Evolutionary conservation across 23 red algal species (phyloP).

Genomic region (Gracilaria caudata): DNA sequence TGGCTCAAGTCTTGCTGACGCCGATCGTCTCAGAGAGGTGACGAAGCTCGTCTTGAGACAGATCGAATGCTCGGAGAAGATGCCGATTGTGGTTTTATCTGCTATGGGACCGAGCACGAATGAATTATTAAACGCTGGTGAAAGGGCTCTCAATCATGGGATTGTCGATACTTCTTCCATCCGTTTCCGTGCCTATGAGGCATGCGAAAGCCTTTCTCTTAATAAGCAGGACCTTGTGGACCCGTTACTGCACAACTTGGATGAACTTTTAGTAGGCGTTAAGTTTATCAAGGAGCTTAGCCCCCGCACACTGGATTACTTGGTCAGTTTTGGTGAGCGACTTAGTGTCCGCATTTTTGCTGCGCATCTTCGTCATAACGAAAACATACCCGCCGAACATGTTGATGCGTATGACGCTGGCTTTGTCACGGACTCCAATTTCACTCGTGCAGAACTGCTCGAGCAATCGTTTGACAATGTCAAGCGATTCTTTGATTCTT

Average conservation of each 20-base stretch:
- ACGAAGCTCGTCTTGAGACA: conserved; percentile 84
- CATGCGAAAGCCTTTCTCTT: conserved; percentile 84
- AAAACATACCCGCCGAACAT: conserved; percentile 67
- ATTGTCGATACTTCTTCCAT: conserved; percentile 90
- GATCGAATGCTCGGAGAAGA: conserved; percentile 55
- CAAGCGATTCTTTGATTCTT: conserved; percentile 60
- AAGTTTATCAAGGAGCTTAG: conserved; percentile 98
- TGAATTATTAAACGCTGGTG: conserved; percentile 87
- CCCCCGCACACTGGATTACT: conserved; percentile 86
- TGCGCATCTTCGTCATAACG: conserved; percentile 84
- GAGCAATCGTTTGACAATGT: conserved; percentile 66
- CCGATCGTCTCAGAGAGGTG: conserved; percentile 85
- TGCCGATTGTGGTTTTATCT: conserved; percentile 92
- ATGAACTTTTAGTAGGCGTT: conserved; percentile 94
- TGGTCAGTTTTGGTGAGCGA: conserved; percentile 94
- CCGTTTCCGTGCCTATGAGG: conserved; percentile 87
- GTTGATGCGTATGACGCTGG: conserved; percentile 95
- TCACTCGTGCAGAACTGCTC: conserved; percentile 86
- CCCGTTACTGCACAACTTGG: conserved; percentile 89
- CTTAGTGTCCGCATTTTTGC: conserved; percentile 94
- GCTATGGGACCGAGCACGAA: conserved; percentile 96
- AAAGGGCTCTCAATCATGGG: conserved; percentile 73
- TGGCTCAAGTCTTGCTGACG: conserved; percentile 86
- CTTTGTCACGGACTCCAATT: conserved; percentile 89
- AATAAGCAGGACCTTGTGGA: conserved; percentile 88